A percentile compares a stretch with the other conserved stretches of the same genome.
These are phyloP conservation scores for Gynostemma pentaphyllum DNA, from an alignment of 306 rosid genomes.

Conservation along the genomic window DNA sequence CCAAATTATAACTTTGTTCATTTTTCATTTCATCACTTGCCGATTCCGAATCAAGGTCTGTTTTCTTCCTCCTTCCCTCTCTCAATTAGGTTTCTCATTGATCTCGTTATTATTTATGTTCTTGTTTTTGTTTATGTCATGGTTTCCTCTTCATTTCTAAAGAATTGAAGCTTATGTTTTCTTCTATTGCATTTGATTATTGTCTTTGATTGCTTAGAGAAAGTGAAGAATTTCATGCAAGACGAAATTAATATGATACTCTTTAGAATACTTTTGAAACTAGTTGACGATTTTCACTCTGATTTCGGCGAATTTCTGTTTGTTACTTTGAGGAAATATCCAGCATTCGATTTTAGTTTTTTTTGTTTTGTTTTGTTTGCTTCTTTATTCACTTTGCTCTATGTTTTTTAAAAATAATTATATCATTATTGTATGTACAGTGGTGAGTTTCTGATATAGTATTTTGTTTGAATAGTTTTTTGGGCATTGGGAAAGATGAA, in stretches of 20 bases:
- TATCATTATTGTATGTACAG: not conserved
- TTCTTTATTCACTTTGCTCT: not conserved
- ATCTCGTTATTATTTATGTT: not conserved
- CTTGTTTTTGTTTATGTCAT: not conserved
- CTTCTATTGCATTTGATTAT: too few species aligned
- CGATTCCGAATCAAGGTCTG: conserved; percentile 32
- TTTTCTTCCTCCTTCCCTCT: not conserved
- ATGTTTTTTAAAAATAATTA: not conserved
- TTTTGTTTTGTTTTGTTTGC: not conserved
- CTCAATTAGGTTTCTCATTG: not conserved
- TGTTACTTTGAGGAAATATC: not conserved
- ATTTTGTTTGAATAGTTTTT: not conserved
- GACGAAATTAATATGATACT: not conserved
- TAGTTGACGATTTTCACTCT: not conserved
- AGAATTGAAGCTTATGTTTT: not conserved
- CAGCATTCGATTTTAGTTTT: not conserved
- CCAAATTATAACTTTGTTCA: not conserved
- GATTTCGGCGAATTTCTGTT: not conserved
- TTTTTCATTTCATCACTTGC: not conserved
- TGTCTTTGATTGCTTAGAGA: not conserved
- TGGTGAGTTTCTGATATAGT: conserved; percentile 5
- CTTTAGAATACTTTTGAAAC: not conserved
- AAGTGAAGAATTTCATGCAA: not conserved
- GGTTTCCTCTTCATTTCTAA: not conserved
- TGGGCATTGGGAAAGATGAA: conserved; percentile 20